Base-by-base conservation (phyloP, 78 protist genomes). In the Goniomonas avonlea region DNA sequence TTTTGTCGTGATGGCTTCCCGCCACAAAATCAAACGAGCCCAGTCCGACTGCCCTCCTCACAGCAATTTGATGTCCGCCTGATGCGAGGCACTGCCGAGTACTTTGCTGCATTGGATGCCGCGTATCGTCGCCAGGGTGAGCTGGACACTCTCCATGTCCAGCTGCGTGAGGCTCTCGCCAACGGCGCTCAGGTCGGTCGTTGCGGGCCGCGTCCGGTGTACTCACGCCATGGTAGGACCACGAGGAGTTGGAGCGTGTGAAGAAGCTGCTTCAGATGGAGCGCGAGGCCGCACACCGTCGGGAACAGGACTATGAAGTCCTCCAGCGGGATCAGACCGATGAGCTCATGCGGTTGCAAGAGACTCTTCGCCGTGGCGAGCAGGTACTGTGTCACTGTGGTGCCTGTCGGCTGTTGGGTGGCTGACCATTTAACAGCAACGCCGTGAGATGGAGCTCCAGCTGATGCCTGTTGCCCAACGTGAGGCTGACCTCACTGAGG, bases 241-340 rank as follows among this genome's bases (percentile, higher is more conserved):
- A n/a, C n/a, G 71, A 63, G 45, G 71, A 63, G 71, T 8, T 63
- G 29, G 71, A 63, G 37, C 71, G 71, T 11, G 71, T 63, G 50
- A 63, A 38, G 25, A 39, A 43, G 5, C 47, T 63, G 71, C 71
- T 63, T 15, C 71, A 63, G 13, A 39, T 63, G 17, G 71, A 63
- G 45, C 39, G 71, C 5, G 71, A 43, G 15, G 71, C 71, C 25
- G 32, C 71, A 21, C 47, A 39, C 47, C 39, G 71, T n/a, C 71
- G 71, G 11, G 71, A 63, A 27, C 32, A 63, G 43, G 71, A 63
- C 47, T 37, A 37, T 27, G 71, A 63, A 27, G 37, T 18, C 47
- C n/a, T n/a, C n/a, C n/a, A n/a, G n/a, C n/a, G n/a, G n/a, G n/a
- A n/a, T n/a, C n/a, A 63, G 3, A 43, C 71, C 1, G 71, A 63